phyloP scores from a whole-genome alignment of 2,329 filamentous ascomycete genomes.

The Colletotrichum camelliae region DNA sequence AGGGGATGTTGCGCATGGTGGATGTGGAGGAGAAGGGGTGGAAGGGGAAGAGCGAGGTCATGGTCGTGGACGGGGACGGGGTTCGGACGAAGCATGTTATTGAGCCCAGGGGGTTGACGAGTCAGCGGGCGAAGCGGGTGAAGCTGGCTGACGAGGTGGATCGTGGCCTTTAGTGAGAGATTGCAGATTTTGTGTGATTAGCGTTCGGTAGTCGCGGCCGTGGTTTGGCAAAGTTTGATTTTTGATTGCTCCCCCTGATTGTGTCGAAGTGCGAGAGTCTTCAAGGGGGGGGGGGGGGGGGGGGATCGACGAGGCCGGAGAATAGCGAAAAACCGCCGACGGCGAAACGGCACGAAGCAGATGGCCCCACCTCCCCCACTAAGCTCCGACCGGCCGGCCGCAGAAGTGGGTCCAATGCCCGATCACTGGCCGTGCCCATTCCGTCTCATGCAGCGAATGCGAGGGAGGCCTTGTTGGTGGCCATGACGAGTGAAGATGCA shows the following conservation, averaged over 20 bases:
- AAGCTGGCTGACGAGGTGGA: not conserved
- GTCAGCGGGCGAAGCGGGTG: not conserved
- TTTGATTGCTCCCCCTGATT: not conserved
- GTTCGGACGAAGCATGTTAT: not conserved
- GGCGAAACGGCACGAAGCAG: not conserved
- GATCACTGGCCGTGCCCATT: not conserved
- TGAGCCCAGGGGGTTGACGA: conserved; percentile 1
- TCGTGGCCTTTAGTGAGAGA: too few relatives aligned
- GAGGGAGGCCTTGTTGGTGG: not conserved
- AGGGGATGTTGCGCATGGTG: not conserved
- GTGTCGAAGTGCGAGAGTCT: not conserved
- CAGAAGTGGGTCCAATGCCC: not conserved
- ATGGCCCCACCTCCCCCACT: not conserved
- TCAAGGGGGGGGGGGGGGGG: too few relatives aligned
- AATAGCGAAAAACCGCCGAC: not conserved
- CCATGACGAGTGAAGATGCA: not conserved
- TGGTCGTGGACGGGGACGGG: not conserved
- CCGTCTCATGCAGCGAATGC: not conserved
- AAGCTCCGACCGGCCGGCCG: not conserved
- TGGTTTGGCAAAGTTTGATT: not conserved
- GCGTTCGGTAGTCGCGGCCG: not conserved
- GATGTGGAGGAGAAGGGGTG: conserved; percentile 16
- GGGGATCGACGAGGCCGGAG: not conserved
- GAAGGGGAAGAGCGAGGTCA: conserved; percentile 16
- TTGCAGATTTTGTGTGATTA: not conserved